Evolutionary conservation across 306 rosid genomes (phyloP).

Genomic region (Cucurbita argyrosperma): DNA sequence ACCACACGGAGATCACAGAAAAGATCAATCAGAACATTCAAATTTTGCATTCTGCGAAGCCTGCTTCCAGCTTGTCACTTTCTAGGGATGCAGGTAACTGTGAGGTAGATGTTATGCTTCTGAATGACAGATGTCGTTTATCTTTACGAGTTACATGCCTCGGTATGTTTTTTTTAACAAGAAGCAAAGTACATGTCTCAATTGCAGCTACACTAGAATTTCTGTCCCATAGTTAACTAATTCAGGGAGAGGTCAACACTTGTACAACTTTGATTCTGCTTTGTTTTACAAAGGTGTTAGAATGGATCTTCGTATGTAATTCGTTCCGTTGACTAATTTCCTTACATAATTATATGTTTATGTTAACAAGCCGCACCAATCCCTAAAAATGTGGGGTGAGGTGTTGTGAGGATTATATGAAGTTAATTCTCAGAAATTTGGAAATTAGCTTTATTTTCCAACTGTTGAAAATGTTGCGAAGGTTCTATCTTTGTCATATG

Average conservation of each 20-base stretch:
- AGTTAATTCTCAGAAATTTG: background rate
- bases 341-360: no score
- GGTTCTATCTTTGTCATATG: background rate
- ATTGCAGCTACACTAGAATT: background rate
- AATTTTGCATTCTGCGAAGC: slow-evolving; percentile 55
- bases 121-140: background rate
- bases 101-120: background rate
- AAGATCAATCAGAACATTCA: slow-evolving; percentile 56
- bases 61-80: slow-evolving; percentile 23
- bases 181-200: background rate
- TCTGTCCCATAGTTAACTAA: background rate
- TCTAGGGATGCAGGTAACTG: slow-evolving; percentile 32
- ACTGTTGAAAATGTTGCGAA: background rate
- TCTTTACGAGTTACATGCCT: background rate
- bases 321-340: no score
- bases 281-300: background rate
- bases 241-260: background rate
- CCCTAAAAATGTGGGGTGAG: background rate
- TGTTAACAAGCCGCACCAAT: background rate
- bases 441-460: background rate
- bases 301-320: no score
- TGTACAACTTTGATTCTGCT: background rate
- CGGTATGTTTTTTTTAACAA: background rate
- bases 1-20: slow-evolving; percentile 53
- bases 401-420: background rate